Evolutionary conservation across 306 rosid genomes (phyloP).

Genomic region (Leucaena leucocephala): DNA sequence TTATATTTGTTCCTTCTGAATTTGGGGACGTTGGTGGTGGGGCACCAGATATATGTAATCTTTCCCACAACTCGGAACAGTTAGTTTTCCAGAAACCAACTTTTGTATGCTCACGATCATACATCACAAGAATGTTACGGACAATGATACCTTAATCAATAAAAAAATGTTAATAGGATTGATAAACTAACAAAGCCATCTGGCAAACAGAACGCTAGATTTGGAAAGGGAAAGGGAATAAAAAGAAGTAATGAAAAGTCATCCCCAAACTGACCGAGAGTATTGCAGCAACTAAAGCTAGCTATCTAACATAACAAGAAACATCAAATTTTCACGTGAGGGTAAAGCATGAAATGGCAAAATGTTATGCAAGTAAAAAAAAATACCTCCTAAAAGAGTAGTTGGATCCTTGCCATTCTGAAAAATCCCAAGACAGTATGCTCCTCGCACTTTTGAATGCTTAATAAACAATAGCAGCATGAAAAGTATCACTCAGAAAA

Average conservation of each 20-base stretch:
- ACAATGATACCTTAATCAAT: conserved; percentile 72
- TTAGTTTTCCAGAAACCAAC: conserved; percentile 98
- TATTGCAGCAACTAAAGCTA: conserved; percentile 26
- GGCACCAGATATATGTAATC: conserved; percentile 55
- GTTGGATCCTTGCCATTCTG: conserved; percentile 91
- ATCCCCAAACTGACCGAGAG: not conserved
- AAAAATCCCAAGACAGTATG: conserved; percentile 90
- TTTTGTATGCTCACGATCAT: conserved; percentile 75
- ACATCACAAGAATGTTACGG: conserved; percentile 84
- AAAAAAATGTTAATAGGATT: conserved; percentile 5
- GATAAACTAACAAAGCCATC: not conserved
- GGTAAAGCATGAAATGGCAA: conserved; percentile 31
- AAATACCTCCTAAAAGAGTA: conserved; percentile 91
- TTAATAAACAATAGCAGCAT: conserved; percentile 47
- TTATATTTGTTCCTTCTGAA: conserved; percentile 44
- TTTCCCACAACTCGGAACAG: conserved; percentile 93
- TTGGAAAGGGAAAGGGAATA: not conserved
- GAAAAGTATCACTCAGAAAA: conserved; percentile 35
- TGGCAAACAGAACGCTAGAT: not conserved
- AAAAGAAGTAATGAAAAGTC: not conserved
- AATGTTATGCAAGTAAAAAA: conserved; percentile 2
- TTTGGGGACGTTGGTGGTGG: conserved; percentile 54
- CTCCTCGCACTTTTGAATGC: conserved; percentile 91
- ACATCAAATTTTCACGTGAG: conserved; percentile 24
- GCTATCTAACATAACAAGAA: conserved; percentile 18